Evolutionary conservation across 2,329 filamentous ascomycete species (phyloP).

Genomic region (Sphaerulina musiva): DNA sequence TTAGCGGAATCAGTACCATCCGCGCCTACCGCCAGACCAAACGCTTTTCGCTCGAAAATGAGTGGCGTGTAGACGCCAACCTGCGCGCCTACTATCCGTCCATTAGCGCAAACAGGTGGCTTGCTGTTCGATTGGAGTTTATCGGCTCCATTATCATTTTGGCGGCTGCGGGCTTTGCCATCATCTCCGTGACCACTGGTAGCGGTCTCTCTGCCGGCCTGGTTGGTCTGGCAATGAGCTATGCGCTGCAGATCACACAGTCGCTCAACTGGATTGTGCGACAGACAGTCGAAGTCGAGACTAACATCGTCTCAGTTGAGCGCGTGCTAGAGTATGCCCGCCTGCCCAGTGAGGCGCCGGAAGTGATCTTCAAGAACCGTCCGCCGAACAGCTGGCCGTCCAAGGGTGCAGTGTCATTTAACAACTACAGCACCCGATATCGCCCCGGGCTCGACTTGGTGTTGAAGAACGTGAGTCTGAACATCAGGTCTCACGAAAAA

Average conservation of each 20-base stretch:
- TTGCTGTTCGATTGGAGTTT: constrained; percentile 90
- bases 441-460: constrained; percentile 84
- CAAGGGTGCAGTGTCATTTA: constrained; percentile 79
- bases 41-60: constrained; percentile 85
- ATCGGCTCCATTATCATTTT: constrained; percentile 93
- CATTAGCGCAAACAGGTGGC: constrained; percentile 83
- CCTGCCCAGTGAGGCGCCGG: constrained; percentile 86
- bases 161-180: constrained; percentile 71
- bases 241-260: constrained; percentile 92
- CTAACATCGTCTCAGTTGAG: constrained; percentile 99
- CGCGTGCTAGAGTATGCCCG: constrained; percentile 91
- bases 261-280: constrained; percentile 98
- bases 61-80: constrained; percentile 95
- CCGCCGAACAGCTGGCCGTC: constrained; percentile 89
- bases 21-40: constrained; percentile 85
- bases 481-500: constrained; percentile 95
- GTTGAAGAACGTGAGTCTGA: constrained; percentile 82
- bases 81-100: constrained; percentile 91
- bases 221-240: constrained; percentile 93
- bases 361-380: constrained; percentile 80
- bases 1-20: constrained; percentile 90
- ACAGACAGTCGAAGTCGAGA: constrained; percentile 98
- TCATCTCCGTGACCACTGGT: constrained; percentile 68
- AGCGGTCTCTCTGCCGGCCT: constrained; percentile 61
- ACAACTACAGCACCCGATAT: constrained; percentile 91